These are phyloP conservation scores for Diaporthe nobilis DNA, from an alignment of 2,329 filamentous ascomycete genomes.

Conservation along the genomic window DNA sequence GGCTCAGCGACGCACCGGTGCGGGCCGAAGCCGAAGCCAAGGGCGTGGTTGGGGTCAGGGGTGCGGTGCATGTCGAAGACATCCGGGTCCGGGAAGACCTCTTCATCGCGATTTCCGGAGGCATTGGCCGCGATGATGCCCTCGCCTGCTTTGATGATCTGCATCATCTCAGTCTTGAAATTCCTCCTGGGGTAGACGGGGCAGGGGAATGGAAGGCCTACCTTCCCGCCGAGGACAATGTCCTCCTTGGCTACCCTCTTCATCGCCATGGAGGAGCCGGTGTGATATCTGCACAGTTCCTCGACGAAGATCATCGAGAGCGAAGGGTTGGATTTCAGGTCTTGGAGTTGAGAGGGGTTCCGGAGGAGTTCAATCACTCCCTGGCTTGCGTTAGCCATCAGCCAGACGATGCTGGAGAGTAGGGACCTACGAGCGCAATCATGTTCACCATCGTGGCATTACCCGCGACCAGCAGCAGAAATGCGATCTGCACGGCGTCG, in stretches of 20 bases:
- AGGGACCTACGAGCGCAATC: conserved; percentile 51
- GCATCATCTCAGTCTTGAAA: background rate
- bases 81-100: conserved; percentile 57
- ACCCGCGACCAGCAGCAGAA: conserved; percentile 64
- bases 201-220: conserved; percentile 32
- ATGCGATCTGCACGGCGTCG: conserved; percentile 62
- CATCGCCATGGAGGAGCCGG: conserved; percentile 61
- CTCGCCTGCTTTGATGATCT: conserved; percentile 56
- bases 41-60: conserved; percentile 51
- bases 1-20: conserved; percentile 63
- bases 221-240: conserved; percentile 58
- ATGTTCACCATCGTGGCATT: conserved; percentile 68
- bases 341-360: background rate
- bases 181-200: background rate
- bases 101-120: conserved; percentile 61
- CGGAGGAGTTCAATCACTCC: background rate
- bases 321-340: conserved; percentile 49
- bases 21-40: conserved; percentile 62
- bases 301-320: conserved; percentile 58
- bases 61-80: conserved; percentile 60
- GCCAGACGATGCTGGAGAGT: background rate
- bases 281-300: conserved; percentile 64
- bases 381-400: background rate
- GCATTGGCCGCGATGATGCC: conserved; percentile 63
- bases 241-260: conserved; percentile 63